Percentiles rank a stretch among this genome's conserved stretches.
Conservation (phyloP, 2,329 filamentous ascomycete species). For the Penicillium brasilianum region DNA sequence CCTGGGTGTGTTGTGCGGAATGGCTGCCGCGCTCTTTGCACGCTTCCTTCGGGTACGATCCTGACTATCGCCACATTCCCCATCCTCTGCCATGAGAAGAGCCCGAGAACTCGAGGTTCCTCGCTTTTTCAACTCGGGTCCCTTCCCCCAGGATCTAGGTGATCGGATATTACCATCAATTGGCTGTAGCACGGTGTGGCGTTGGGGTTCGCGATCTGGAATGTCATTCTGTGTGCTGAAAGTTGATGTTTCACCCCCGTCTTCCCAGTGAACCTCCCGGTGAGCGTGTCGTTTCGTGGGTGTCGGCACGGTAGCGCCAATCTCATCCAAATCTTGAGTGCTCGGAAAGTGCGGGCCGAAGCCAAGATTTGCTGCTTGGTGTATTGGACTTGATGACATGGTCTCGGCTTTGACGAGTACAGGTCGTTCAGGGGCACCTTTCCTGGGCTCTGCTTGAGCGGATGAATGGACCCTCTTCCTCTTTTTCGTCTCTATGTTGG, state of each 20-base stretch:
- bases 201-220: constrained; percentile 6
- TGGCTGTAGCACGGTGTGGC: constrained; percentile 31
- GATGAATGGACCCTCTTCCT: constrained; percentile 23
- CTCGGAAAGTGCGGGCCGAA: constrained; percentile 50
- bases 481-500: constrained; percentile 27
- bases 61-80: constrained; percentile 38
- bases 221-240: not conserved
- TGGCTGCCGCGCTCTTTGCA: not conserved
- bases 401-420: constrained; percentile 44
- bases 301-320: constrained; percentile 48
- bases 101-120: constrained; percentile 37
- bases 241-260: not conserved
- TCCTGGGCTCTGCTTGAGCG: constrained; percentile 1
- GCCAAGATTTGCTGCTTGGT: constrained; percentile 11
- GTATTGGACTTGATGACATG: constrained; percentile 41
- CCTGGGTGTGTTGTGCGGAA: not conserved
- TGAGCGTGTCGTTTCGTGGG: constrained; percentile 44
- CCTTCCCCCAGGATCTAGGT: constrained; percentile 7
- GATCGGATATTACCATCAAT: constrained; percentile 36
- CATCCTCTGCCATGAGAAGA: constrained; percentile 57
- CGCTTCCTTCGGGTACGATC: not conserved
- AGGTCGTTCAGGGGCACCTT: constrained; percentile 22
- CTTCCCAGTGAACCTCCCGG: constrained; percentile 14
- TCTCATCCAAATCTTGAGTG: constrained; percentile 65
- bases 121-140: constrained; percentile 41